A percentile compares a stretch with the other conserved stretches of the same genome.
Evolutionary conservation across 1,139 yeast genomes (phyloP).

Genomic region (Candida glucosophila): DNA sequence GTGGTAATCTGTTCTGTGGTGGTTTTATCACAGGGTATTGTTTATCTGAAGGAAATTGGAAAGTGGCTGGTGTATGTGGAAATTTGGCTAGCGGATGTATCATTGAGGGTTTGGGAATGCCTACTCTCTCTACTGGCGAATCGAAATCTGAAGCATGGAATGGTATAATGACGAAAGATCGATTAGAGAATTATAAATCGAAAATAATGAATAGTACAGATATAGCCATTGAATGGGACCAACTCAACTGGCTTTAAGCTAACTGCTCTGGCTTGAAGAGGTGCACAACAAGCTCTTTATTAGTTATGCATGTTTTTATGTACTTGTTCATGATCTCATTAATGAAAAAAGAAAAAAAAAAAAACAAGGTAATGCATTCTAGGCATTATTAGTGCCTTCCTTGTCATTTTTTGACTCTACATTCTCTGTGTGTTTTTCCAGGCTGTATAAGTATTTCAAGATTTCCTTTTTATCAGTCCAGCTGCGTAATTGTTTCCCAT

Average conservation of each 20-base stretch:
- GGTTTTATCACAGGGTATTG: conserved; percentile 60
- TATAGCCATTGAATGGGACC: too few species aligned
- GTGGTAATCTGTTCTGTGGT: conserved; percentile 86
- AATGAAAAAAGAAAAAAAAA: too few species aligned
- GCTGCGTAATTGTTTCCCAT: conserved; percentile 43
- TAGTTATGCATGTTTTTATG: background rate
- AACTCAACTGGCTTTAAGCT: too few species aligned
- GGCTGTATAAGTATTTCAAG: conserved; percentile 21
- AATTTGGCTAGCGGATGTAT: conserved; percentile 72
- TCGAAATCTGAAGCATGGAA: conserved; percentile 42
- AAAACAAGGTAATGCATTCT: too few species aligned
- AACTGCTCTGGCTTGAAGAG: too few species aligned
- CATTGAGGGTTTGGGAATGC: conserved; percentile 73
- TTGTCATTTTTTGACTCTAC: too few species aligned
- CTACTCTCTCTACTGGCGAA: conserved; percentile 19
- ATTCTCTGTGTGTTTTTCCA: too few species aligned
- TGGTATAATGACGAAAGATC: conserved; percentile 23
- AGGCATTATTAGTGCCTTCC: too few species aligned
- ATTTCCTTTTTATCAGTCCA: conserved; percentile 42
- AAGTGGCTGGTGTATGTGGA: conserved; percentile 56
- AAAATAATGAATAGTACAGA: background rate
- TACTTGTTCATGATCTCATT: background rate
- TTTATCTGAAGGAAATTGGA: conserved; percentile 40
- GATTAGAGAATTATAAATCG: too few species aligned
- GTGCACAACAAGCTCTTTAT: background rate